Conservation (phyloP, 108 stramenopile species). For the Schizochytrium sp. region DNA sequence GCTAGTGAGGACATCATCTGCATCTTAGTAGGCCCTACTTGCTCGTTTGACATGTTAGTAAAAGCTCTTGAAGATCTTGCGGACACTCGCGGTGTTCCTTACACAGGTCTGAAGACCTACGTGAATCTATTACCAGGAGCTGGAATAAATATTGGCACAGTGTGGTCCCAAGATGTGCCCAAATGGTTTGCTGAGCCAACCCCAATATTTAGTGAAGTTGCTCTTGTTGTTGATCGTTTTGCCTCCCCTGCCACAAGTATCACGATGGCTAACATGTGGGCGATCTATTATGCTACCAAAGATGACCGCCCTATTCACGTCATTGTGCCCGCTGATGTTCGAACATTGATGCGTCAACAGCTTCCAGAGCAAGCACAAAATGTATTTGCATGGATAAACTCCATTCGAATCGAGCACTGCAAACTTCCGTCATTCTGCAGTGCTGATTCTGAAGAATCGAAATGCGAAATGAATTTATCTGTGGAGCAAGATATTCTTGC, state of each 20-base stretch:
- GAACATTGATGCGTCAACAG: neutral
- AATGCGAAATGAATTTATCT: neutral
- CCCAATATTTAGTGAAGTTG: neutral
- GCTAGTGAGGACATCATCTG: neutral
- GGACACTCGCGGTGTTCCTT: neutral
- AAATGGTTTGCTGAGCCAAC: neutral
- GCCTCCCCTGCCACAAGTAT: neutral
- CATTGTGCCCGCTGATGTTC: neutral
- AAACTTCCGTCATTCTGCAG: neutral
- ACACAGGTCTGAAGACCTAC: neutral
- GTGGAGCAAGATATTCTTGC: neutral
- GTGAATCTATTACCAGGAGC: neutral
- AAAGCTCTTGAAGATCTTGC: neutral
- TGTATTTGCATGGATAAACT: neutral
- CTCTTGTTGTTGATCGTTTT: conserved; percentile 6
- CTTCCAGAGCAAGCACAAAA: conserved; percentile 11
- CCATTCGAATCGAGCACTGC: neutral
- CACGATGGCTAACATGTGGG: neutral
- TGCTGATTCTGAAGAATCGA: neutral
- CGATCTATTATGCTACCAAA: neutral
- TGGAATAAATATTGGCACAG: neutral
- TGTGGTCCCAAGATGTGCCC: neutral
- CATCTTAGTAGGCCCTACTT: neutral
- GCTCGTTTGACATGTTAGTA: neutral
- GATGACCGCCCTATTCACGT: neutral